Evolutionary conservation across 2,329 filamentous ascomycete genomes (phyloP), one percentile per base, ranked within the genome.

Genomic region (Monilinia laxa): DNA sequence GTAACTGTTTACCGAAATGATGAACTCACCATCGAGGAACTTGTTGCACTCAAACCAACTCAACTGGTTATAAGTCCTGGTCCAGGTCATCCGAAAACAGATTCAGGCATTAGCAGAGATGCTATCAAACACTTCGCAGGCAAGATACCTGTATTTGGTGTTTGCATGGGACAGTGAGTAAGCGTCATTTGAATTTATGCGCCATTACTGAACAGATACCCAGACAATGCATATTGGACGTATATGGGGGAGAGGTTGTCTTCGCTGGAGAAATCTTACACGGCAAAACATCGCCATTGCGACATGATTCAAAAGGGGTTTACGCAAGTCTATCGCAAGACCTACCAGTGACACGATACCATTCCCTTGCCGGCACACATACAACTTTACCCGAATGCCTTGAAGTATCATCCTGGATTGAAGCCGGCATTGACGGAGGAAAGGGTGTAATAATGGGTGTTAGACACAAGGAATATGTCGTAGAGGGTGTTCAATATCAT

Each of bases 401-500:
- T 53, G 92, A 99, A 77, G 87, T 98, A 10, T 92, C 92, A 1
- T 97, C 95, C 55, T 97, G 92, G 89, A 92, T 95, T 65, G 85
- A 88, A 42, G 87, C 87, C 71, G 87, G 89, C n/a, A 80, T 82
- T 20, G 91, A 93, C 75, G 89, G 89, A 62, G 87, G 87, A 40
- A 92, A 90, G 71, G 91, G 91, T 40, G 88, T 98, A 68, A 99
- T 99, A 73, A 97, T 98, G 90, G 95, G 95, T 57, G 91, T 99
- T 56, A 89, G 95, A 56, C 95, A 99, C 81, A 97, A 94, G 81
- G 86, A 95, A 75, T 90, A 89, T 74, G 85, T 91, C 1, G 84
- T 98, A n/a, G 95, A 99, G 78, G 95, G 93, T 52, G 95, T 99
- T 20, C 95, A 99, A 76, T 99, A 98, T 74, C 95, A 99, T 73